Evolutionary conservation across 2,329 filamentous ascomycete genomes (phyloP).

Genomic region (Nothopassalora personata): DNA sequence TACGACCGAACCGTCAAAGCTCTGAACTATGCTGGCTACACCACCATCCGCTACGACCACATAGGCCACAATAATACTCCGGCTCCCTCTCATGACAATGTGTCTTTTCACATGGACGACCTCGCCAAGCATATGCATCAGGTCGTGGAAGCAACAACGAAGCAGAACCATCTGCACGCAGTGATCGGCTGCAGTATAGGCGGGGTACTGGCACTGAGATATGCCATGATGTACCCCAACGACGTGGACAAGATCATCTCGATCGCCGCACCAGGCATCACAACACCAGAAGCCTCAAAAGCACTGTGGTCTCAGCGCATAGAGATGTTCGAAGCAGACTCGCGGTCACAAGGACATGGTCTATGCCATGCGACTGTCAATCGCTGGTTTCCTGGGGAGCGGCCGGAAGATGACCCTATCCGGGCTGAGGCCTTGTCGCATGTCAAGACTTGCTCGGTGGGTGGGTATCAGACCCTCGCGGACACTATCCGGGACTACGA

Average conservation of each 20-base stretch:
- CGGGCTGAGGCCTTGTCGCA: conserved; percentile 18
- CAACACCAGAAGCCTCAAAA: conserved; percentile 14
- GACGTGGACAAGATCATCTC: conserved; percentile 22
- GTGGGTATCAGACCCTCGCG: conserved; percentile 25
- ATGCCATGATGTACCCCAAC: conserved; percentile 24
- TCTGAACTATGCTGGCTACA: conserved; percentile 22
- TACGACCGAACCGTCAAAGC: conserved; percentile 23
- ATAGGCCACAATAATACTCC: conserved; percentile 25
- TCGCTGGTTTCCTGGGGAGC: conserved; percentile 24
- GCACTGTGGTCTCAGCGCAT: conserved; percentile 25
- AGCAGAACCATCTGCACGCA: conserved; percentile 15
- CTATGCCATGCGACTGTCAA: conserved; percentile 22
- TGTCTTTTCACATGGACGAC: conserved; percentile 21
- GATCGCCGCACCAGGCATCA: conserved; percentile 26
- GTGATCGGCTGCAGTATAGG: conserved; percentile 29
- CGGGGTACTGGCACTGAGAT: conserved; percentile 25
- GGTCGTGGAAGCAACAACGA: conserved; percentile 15
- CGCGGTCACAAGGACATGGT: conserved; percentile 7
- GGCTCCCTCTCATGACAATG: neutral
- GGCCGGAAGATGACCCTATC: conserved; percentile 14
- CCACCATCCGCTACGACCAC: conserved; percentile 28
- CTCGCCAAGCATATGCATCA: conserved; percentile 24
- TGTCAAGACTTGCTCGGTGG: conserved; percentile 20
- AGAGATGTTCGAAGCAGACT: conserved; percentile 20
- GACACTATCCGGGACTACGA: conserved; percentile 28